Evolutionary conservation across 2,329 filamentous ascomycete species (phyloP).

Genomic region (Bipolaris sorokiniana): DNA sequence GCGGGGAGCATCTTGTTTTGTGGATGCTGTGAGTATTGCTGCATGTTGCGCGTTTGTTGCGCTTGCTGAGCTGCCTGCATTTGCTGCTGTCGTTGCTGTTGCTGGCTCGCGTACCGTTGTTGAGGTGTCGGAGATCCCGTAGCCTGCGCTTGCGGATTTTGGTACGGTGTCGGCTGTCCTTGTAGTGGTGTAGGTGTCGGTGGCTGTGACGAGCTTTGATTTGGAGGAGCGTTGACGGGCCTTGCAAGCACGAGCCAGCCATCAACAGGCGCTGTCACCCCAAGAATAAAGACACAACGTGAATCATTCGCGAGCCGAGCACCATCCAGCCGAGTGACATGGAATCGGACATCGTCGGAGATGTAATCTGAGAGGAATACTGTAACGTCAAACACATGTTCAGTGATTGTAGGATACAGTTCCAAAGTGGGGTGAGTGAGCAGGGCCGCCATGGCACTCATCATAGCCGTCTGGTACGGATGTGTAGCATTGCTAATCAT

Average conservation of each 20-base stretch:
- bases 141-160: conserved; percentile 29
- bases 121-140: conserved; percentile 24
- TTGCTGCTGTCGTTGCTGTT: conserved; percentile 32
- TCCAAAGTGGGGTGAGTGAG: conserved; percentile 49
- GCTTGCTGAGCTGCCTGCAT: conserved; percentile 29
- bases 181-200: conserved; percentile 23
- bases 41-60: conserved; percentile 35
- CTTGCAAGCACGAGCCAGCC: conserved; percentile 53
- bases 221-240: conserved; percentile 26
- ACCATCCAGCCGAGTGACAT: conserved; percentile 38
- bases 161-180: conserved; percentile 24
- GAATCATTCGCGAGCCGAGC: conserved; percentile 36
- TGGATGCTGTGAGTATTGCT: conserved; percentile 37
- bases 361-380: conserved; percentile 51
- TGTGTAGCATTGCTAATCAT: conserved; percentile 32
- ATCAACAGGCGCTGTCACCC: conserved; percentile 42
- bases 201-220: conserved; percentile 27
- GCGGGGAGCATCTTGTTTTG: conserved; percentile 40
- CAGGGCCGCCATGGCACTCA: conserved; percentile 47
- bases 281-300: conserved; percentile 52
- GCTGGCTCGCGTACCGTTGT: conserved; percentile 38
- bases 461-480: conserved; percentile 40
- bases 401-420: conserved; percentile 41
- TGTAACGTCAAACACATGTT: conserved; percentile 54
- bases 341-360: conserved; percentile 48